A percentile compares a stretch with the other conserved stretches of the same genome.
phyloP scores from a whole-genome alignment of 495 filamentous ascomycete species.

The Aspergillus baeticus region DNA sequence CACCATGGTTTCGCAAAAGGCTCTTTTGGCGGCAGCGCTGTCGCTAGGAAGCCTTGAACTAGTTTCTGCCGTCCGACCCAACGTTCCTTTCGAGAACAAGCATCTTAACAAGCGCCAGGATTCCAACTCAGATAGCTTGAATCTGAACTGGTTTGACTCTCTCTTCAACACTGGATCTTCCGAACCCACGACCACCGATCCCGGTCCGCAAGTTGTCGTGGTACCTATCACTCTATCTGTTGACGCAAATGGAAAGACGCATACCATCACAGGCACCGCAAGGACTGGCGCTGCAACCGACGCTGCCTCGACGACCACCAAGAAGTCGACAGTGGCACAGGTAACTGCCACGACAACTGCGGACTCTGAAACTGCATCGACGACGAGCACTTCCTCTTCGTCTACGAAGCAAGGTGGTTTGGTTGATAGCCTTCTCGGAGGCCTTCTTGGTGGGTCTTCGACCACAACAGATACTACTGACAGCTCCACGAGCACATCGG shows the following conservation, averaged over 20 bases:
- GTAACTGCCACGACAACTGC: constrained; percentile 10
- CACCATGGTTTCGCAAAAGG: constrained; percentile 32
- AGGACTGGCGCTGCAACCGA: constrained; percentile 8
- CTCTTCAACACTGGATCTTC: constrained; percentile 7
- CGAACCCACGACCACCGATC: constrained; percentile 9
- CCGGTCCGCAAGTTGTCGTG: constrained; percentile 21
- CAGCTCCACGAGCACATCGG: neutral
- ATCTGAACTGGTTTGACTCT: constrained; percentile 3
- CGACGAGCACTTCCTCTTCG: neutral
- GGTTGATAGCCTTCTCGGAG: neutral
- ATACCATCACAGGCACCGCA: constrained; percentile 23
- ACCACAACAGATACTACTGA: neutral
- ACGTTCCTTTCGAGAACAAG: constrained; percentile 38
- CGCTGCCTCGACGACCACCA: constrained; percentile 14
- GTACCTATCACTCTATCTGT: constrained; percentile 27
- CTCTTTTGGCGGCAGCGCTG: constrained; percentile 31
- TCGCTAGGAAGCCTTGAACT: constrained; percentile 38
- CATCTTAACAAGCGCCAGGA: constrained; percentile 42
- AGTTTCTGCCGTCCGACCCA: constrained; percentile 38
- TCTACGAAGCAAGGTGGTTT: neutral
- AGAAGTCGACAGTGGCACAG: constrained; percentile 5
- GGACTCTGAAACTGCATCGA: neutral
- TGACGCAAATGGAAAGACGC: constrained; percentile 24
- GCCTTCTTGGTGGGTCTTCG: neutral
- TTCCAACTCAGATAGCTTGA: neutral